Evolutionary conservation across 495 filamentous ascomycete genomes (phyloP), one percentile per base, ranked within the genome.

Genomic region (Haplographium delicatum): DNA sequence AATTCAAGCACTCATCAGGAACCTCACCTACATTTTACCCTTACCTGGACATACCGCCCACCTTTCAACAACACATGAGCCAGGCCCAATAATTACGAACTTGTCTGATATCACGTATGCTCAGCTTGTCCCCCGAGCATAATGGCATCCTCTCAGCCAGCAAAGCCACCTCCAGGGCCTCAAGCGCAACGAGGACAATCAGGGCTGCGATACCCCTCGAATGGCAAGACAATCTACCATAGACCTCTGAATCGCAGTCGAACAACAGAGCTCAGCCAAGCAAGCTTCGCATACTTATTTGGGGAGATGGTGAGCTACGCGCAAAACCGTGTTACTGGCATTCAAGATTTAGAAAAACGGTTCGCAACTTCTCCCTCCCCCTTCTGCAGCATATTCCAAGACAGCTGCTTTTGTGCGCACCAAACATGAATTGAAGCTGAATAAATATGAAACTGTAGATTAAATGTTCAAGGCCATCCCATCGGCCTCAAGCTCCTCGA

Each of bases 201-300:
- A 7, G 88, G 86, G n/a, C 85, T 98, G 42, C 86, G 90, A 52
- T 88, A 95, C 59, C 90, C 93, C n/a, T 86, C 87, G 22, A 93
- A 85, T 63, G 88, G 88, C 69, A 96, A 96, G 69, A 96, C 90
- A 42, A 96, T 99, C 69, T 99, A 97, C 69, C 89, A 97, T 76
- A 81, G 94, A 47, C 88, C 95, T 53, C 74, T 97, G 39, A 95
- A 95, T 66, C 85, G 93, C 45, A 87, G 80, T 62, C 85, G 85
- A 62, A 87, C 84, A 54, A 75, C 86, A 23, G 90, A 97, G 72
- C 77, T 93, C 51, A 94, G 88, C 66, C 85, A 93, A 47, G 82
- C 94, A 0, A 88, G 86, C 65, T 96, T 99, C 67, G 94, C 93
- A 26, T 96, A 93, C 62, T 73, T 99, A 18, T 99, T 99, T 60